These are phyloP conservation scores for Colletotrichum acutatum DNA, from an alignment of 2,329 filamentous ascomycete species.

Conservation along the genomic window DNA sequence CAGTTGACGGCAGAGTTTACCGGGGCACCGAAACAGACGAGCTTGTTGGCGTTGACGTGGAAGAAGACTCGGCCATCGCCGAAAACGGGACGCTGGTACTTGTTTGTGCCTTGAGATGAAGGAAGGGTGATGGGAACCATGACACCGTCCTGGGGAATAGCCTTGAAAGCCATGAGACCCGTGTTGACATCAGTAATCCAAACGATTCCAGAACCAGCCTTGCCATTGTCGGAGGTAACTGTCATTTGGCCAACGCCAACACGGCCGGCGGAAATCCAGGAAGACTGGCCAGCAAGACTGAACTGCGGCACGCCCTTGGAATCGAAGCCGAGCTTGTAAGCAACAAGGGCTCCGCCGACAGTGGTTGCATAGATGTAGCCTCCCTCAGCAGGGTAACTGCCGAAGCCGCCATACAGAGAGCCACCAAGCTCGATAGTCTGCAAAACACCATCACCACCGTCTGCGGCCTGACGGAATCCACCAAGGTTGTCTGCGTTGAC, in stretches of 20 bases:
- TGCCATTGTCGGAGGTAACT: conserved; percentile 49
- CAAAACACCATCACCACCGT: conserved; percentile 48
- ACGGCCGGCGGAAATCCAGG: conserved; percentile 41
- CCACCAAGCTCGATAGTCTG: conserved; percentile 47
- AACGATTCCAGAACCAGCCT: conserved; percentile 50
- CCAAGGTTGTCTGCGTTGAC: conserved; percentile 54
- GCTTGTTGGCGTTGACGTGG: conserved; percentile 44
- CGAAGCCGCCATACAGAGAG: conserved; percentile 49
- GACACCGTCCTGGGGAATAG: conserved; percentile 50
- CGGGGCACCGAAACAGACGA: conserved; percentile 50
- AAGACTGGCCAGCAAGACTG: conserved; percentile 43
- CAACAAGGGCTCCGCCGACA: conserved; percentile 40
- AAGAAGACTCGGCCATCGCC: conserved; percentile 51
- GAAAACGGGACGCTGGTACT: conserved; percentile 53
- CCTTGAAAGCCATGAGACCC: conserved; percentile 52
- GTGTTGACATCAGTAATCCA: conserved; percentile 52
- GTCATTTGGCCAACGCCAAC: conserved; percentile 47
- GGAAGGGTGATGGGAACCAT: conserved; percentile 48
- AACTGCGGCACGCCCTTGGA: conserved; percentile 43
- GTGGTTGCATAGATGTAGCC: conserved; percentile 51
- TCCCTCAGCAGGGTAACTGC: conserved; percentile 54
- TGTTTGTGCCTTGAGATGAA: conserved; percentile 49
- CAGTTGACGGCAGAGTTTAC: conserved; percentile 54
- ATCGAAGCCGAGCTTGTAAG: conserved; percentile 37
- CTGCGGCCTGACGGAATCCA: conserved; percentile 51